Evolutionary conservation across 352 stramenopile genomes (phyloP), one percentile per base, ranked within the genome.

Genomic region (Globisporangium iwayamae): DNA sequence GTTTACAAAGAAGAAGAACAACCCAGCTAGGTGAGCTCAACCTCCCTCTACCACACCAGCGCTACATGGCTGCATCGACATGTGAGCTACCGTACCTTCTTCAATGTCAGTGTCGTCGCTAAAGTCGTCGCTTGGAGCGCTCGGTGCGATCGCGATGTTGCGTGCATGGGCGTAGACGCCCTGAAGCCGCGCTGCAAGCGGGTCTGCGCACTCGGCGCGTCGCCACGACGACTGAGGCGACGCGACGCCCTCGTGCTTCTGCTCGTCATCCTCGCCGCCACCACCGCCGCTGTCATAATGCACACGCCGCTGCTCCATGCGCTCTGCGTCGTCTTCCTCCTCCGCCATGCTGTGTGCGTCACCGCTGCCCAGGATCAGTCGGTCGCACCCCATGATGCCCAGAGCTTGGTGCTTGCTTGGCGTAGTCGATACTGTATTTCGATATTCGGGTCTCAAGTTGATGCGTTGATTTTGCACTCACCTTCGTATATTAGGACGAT

Each of bases 71-170:
- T 48, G 2, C n/a, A 6, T 59, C 20, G 4, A 41, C 36, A 16
- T 14, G 13, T 16, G 36, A 41, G 36, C 36, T 14, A 11, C 39
- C 54, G 38, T 16, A 89, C 84, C 84, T 83, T 91, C 84, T 75
- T 93, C 81, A 39, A 91, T 72, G 61, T 93, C 84, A 6, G 80
- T 89, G 69, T 91, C 84, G 36, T 93, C 82, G 20, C 79, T 78
- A 20, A 48, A 56, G 32, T 61, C 52, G 41, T 61, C 60, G 10
- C 61, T 28, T 18, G 28, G 51, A 39, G 32, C 30, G 3, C 2
- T 4, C 10, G 11, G 14, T 39, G 11, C 28, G 30, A 47, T 53
- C 30, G 41, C 30, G 25, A 32, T 7, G 60, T 32, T 56, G 51
- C 39, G 52, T 11, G 52, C 32, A n/a, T 46, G 52, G 10, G 52